phyloP scores from a whole-genome alignment of 129 eudicot species.

The Chrysanthemum lavandulifolium region DNA sequence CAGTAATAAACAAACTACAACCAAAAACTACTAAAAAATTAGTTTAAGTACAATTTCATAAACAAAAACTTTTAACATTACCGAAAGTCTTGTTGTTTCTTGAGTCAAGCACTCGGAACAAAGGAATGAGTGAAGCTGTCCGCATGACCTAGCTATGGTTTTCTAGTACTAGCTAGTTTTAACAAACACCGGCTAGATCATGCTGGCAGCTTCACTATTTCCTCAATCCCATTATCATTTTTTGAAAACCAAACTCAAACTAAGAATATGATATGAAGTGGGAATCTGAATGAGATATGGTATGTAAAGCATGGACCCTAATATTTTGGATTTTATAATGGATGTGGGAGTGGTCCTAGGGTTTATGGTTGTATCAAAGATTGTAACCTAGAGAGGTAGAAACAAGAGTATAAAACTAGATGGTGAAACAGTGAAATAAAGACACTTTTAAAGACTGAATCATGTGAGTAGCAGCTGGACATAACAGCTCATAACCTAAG shows the following conservation, averaged over 20 bases:
- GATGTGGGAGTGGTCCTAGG: constrained; percentile 14
- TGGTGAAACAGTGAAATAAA: constrained; percentile 31
- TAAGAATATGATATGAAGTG: neutral
- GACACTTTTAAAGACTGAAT: constrained; percentile 31
- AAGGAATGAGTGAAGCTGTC: constrained; percentile 41
- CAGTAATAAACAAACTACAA: neutral
- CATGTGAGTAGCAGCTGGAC: constrained; percentile 33
- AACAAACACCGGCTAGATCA: constrained; percentile 28
- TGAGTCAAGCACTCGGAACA: constrained; percentile 13
- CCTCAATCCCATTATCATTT: constrained; percentile 15
- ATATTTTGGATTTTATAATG: constrained; percentile 26
- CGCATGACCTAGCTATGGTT: constrained; percentile 38
- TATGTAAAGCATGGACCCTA: constrained; percentile 5
- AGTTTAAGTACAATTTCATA: neutral
- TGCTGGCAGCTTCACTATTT: constrained; percentile 48
- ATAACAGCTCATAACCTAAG: constrained; percentile 41
- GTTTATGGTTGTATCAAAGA: constrained; percentile 16
- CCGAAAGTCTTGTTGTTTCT: neutral
- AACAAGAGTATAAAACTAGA: constrained; percentile 30
- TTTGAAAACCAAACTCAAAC: too few species aligned
- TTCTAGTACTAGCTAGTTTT: neutral
- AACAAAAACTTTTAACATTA: neutral
- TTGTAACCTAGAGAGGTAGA: constrained; percentile 38
- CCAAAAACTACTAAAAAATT: constrained; percentile 4
- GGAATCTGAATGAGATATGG: neutral